Percentiles rank a stretch among this genome's conserved stretches.
Evolutionary conservation across 176 grass and related monocot species (phyloP).

Genomic region (Musa acuminata): DNA sequence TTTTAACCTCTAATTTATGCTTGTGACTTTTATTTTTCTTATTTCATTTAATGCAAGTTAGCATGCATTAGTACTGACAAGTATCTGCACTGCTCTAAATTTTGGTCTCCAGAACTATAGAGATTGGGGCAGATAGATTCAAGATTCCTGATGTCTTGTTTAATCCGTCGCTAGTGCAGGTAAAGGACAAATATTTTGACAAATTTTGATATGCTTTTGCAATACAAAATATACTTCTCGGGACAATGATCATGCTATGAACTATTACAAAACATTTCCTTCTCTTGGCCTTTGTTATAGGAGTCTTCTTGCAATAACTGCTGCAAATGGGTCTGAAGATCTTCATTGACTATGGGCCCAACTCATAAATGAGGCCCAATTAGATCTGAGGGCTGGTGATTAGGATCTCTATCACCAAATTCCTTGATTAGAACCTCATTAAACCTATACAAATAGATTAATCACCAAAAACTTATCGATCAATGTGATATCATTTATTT

Average conservation of each 20-base stretch:
- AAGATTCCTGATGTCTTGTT: slow-evolving; percentile 98
- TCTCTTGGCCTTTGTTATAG: background rate
- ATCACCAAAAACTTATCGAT: background rate
- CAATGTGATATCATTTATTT: background rate
- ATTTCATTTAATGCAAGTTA: too few species aligned
- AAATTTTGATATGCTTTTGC: background rate
- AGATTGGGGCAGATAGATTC: slow-evolving; percentile 98
- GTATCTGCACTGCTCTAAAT: background rate
- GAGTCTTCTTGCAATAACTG: background rate
- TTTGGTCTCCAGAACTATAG: slow-evolving; percentile 67
- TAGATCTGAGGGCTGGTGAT: background rate
- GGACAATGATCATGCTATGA: background rate
- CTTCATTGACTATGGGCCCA: background rate
- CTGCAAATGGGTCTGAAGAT: background rate
- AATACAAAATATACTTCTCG: too few species aligned
- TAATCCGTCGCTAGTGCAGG: slow-evolving; percentile 86
- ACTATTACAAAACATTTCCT: background rate
- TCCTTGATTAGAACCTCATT: background rate
- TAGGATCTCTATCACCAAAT: background rate
- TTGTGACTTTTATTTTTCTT: too few species aligned
- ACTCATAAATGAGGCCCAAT: background rate
- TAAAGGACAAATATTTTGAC: slow-evolving; percentile 22
- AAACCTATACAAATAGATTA: background rate
- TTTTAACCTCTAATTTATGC: too few species aligned
- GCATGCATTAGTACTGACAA: background rate